Evolutionary conservation across 768 basidiomycete species (phyloP), one percentile per base, ranked within the genome.

Genomic region (Leccinum arenicola): DNA sequence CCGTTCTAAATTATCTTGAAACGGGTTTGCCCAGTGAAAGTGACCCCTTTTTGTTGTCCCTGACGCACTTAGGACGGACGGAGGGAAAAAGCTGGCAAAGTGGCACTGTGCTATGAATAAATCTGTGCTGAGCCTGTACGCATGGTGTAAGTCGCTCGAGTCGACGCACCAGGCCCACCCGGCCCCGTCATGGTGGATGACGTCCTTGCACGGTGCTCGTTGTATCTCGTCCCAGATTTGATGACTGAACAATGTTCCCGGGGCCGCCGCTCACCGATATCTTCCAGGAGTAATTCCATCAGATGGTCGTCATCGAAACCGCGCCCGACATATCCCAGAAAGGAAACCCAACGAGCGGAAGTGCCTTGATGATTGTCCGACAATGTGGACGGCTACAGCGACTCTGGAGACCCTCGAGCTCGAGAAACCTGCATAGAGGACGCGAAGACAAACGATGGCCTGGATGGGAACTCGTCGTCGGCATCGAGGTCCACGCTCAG

Each of bases 401-500:
- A 29, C 54, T 66, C 38, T 63, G 66, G 61, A 52, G 50, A 43
- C 55, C 53, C 7, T n/a, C 40, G 15, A 3, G 3, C n/a, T 7
- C 43, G 17, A 54, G 62, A 17, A 27, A 29, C n/a, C 21, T 62
- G 1, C 61, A 62, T 6, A 19, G 33, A 40, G 48, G 61, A 54
- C 60, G 57, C 25, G 52, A 58, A 12, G 72, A 72, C 61, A 69
- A 57, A 6, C 73, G 88, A 52, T 91, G 91, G 91, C 88, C 87
- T 15, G 93, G 87, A 21, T 98, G 93, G 92, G 82, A 88, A 63
- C 87, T 97, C 19, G 78, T 96, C 43, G 85, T 98, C 33, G 97
- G 97, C 15, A 87, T 99, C 50, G 97, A 99, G 69, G 91, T 96
- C 6, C 97, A 98, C 69, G 92, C 94, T 0, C 96, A 98, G 71